phyloP scores from a whole-genome alignment of 495 filamentous ascomycete species.

The Lasiosphaeria ovina region DNA sequence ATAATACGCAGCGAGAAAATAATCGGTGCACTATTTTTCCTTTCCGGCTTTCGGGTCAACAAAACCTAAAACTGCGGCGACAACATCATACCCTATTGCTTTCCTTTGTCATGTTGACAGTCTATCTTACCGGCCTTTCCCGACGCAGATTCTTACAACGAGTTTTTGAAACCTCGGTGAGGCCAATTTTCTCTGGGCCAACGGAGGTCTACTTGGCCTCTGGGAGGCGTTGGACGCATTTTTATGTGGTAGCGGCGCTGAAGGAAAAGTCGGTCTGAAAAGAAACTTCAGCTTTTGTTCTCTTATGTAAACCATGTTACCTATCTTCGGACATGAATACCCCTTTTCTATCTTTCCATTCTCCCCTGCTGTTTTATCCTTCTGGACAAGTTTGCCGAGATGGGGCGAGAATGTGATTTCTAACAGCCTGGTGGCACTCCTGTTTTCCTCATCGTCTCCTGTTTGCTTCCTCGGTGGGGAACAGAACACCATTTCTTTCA shows the following conservation, averaged over 20 bases:
- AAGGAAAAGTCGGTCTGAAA: constrained; percentile 11
- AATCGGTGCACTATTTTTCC: constrained; percentile 5
- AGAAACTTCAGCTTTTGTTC: constrained; percentile 7
- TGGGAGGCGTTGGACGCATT: neutral
- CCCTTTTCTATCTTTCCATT: constrained; percentile 13
- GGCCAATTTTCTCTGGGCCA: neutral
- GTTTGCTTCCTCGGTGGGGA: neutral
- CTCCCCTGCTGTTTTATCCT: constrained; percentile 9
- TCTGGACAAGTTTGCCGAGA: constrained; percentile 14
- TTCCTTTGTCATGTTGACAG: neutral
- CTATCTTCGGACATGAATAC: constrained; percentile 24
- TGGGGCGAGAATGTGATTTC: neutral
- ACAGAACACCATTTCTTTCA: neutral
- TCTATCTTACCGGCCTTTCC: constrained; percentile 2
- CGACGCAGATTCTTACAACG: neutral
- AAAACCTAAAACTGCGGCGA: constrained; percentile 1
- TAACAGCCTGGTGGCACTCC: neutral
- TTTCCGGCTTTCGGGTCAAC: constrained; percentile 4
- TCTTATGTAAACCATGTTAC: constrained; percentile 26
- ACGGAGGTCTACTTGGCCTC: no score
- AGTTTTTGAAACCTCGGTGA: neutral
- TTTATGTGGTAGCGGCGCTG: neutral
- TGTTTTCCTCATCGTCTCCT: neutral
- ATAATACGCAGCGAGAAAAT: constrained; percentile 6
- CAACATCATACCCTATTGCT: constrained; percentile 23